Evolutionary conservation across 2,329 filamentous ascomycete species (phyloP).

Genomic region (Scolecobasidium constrictum): DNA sequence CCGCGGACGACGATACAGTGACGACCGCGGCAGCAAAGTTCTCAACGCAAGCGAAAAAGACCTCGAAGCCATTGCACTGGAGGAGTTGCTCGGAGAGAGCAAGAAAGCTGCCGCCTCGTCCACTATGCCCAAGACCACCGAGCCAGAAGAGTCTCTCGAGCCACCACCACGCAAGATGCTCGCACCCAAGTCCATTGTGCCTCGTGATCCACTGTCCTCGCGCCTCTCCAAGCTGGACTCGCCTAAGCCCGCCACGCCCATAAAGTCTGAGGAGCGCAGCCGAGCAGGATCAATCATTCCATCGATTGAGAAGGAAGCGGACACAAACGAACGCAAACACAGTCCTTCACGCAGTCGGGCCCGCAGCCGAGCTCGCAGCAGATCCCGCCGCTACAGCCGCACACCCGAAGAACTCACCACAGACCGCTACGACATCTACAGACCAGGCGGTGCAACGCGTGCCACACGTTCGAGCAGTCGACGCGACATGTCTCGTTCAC

Average conservation of each 20-base stretch:
- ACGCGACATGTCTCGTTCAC: slow-evolving; percentile 1
- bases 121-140: slow-evolving; percentile 22
- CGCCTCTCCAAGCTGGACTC: slow-evolving; percentile 17
- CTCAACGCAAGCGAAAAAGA: slow-evolving; percentile 32
- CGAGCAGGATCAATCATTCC: slow-evolving; percentile 12
- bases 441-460: no score
- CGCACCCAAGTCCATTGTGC: slow-evolving; percentile 21
- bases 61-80: slow-evolving; percentile 43
- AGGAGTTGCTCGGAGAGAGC: slow-evolving; percentile 43
- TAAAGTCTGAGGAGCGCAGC: slow-evolving; percentile 14
- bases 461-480: slow-evolving; percentile 1
- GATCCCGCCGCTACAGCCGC: slow-evolving; percentile 1
- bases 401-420: slow-evolving; percentile 9
- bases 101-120: slow-evolving; percentile 40
- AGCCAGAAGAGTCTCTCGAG: slow-evolving; percentile 29
- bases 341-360: slow-evolving; percentile 19
- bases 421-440: slow-evolving; percentile 14
- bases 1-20: slow-evolving; percentile 4
- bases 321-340: slow-evolving; percentile 15
- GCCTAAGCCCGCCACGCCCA: slow-evolving; percentile 11
- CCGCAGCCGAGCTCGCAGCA: slow-evolving; percentile 12
- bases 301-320: slow-evolving; percentile 1
- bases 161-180: slow-evolving; percentile 31
- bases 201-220: slow-evolving; percentile 15
- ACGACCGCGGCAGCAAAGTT: slow-evolving; percentile 1